These are phyloP conservation scores for Balansia obtecta DNA, from an alignment of 2,329 filamentous ascomycete species.

Conservation along the genomic window DNA sequence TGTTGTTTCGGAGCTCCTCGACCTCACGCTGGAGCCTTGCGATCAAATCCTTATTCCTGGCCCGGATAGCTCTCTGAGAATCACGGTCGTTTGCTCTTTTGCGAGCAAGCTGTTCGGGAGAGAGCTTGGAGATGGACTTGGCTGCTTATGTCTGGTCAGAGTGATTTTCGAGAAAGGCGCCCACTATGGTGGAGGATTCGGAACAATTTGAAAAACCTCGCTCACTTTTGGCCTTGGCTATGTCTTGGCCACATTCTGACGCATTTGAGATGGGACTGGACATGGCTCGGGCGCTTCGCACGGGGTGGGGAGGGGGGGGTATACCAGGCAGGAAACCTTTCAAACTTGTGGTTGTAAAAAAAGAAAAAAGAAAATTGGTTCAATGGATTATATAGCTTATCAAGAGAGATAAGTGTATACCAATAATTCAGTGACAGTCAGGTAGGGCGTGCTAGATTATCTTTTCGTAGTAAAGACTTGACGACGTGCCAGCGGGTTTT, in stretches of 20 bases:
- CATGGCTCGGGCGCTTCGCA: background rate
- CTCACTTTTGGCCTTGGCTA: background rate
- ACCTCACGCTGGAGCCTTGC: constrained; percentile 1
- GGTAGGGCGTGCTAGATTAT: too few species aligned
- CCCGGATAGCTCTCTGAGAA: constrained; percentile 2
- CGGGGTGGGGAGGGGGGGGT: too few species aligned
- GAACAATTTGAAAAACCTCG: background rate
- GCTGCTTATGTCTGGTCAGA: background rate
- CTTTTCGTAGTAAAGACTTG: too few species aligned
- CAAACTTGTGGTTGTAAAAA: too few species aligned
- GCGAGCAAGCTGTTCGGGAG: constrained; percentile 1
- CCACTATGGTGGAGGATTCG: too few species aligned
- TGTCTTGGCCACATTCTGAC: background rate
- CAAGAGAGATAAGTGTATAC: too few species aligned
- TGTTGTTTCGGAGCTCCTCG: constrained; percentile 1
- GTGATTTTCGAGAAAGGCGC: background rate
- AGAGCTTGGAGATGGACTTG: background rate
- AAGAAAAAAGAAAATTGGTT: too few species aligned
- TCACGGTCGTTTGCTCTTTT: constrained; percentile 5
- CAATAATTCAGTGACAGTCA: too few species aligned
- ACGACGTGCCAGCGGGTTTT: too few species aligned
- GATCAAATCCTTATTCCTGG: constrained; percentile 2
- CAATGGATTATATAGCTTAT: too few species aligned
- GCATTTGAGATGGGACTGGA: background rate
- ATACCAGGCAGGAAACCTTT: too few species aligned